phyloP scores from a whole-genome alignment of 495 filamentous ascomycete genomes.

The Podospora fimiseda region DNA sequence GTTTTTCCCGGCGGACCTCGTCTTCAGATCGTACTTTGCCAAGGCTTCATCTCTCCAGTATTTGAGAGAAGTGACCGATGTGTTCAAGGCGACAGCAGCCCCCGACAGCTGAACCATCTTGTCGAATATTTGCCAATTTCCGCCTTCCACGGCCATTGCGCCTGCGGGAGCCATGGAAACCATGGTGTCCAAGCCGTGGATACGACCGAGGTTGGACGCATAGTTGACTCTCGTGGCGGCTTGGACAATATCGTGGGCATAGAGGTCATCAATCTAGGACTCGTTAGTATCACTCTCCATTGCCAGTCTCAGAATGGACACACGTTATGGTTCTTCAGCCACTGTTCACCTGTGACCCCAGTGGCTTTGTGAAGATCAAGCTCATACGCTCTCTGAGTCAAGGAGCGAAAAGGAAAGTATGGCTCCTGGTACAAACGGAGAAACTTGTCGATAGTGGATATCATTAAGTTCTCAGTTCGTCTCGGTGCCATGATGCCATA shows the following conservation, averaged over 20 bases:
- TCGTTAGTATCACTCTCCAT: neutral
- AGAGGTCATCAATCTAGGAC: constrained; percentile 53
- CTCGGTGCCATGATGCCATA: constrained; percentile 73
- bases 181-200: constrained; percentile 89
- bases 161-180: constrained; percentile 80
- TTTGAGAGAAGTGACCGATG: constrained; percentile 55
- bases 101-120: constrained; percentile 63
- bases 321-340: constrained; percentile 58
- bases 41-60: constrained; percentile 32
- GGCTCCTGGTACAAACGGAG: constrained; percentile 74
- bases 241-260: constrained; percentile 81
- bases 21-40: constrained; percentile 47
- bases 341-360: constrained; percentile 62
- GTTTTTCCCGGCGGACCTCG: constrained; percentile 27
- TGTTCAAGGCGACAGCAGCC: constrained; percentile 60
- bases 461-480: constrained; percentile 65
- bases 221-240: constrained; percentile 94
- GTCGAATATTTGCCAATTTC: constrained; percentile 94
- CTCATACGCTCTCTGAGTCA: constrained; percentile 58
- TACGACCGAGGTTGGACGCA: constrained; percentile 74
- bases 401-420: constrained; percentile 72
- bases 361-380: constrained; percentile 61
- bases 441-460: constrained; percentile 64
- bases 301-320: constrained; percentile 4
- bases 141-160: constrained; percentile 70